Conservation (phyloP, 2,329 filamentous ascomycete genomes). For the Penicillium brevicompactum region DNA sequence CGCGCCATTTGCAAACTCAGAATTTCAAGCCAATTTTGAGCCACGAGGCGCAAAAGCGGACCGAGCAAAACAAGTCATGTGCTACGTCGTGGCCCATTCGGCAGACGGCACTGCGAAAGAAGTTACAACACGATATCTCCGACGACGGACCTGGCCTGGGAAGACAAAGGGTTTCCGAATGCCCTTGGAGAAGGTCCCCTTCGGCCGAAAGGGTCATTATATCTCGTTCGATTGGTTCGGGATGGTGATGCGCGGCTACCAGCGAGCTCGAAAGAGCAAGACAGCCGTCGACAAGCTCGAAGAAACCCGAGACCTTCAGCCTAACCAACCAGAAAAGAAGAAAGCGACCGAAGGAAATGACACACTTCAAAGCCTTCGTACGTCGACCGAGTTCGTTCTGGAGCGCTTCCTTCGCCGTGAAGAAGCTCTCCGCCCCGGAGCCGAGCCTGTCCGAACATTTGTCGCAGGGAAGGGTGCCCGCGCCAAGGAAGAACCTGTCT, state of each 20-base stretch:
- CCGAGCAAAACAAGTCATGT: slow-evolving; percentile 83
- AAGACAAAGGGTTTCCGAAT: slow-evolving; percentile 85
- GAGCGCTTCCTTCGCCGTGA: slow-evolving; percentile 87
- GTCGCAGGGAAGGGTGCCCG: slow-evolving; percentile 73
- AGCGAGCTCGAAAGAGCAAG: slow-evolving; percentile 52
- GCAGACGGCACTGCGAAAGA: slow-evolving; percentile 89
- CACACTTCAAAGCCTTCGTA: slow-evolving; percentile 85
- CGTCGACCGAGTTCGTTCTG: slow-evolving; percentile 80
- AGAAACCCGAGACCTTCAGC: slow-evolving; percentile 74
- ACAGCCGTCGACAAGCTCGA: slow-evolving; percentile 79
- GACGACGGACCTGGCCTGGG: slow-evolving; percentile 77
- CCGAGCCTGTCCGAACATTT: slow-evolving; percentile 74
- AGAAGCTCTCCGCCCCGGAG: slow-evolving; percentile 74
- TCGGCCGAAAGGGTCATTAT: slow-evolving; percentile 75
- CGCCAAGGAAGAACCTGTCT: slow-evolving; percentile 77
- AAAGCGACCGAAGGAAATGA: slow-evolving; percentile 73
- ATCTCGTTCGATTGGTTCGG: slow-evolving; percentile 89
- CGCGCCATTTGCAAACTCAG: slow-evolving; percentile 63
- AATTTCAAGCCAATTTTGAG: slow-evolving; percentile 74
- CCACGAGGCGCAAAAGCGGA: slow-evolving; percentile 82
- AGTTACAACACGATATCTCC: slow-evolving; percentile 88
- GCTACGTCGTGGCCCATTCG: slow-evolving; percentile 83
- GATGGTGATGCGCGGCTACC: slow-evolving; percentile 73
- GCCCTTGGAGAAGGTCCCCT: slow-evolving; percentile 74
- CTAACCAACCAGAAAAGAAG: slow-evolving; percentile 72